phyloP scores from a whole-genome alignment of 2,329 filamentous ascomycete species.

The Fusarium sp. region DNA sequence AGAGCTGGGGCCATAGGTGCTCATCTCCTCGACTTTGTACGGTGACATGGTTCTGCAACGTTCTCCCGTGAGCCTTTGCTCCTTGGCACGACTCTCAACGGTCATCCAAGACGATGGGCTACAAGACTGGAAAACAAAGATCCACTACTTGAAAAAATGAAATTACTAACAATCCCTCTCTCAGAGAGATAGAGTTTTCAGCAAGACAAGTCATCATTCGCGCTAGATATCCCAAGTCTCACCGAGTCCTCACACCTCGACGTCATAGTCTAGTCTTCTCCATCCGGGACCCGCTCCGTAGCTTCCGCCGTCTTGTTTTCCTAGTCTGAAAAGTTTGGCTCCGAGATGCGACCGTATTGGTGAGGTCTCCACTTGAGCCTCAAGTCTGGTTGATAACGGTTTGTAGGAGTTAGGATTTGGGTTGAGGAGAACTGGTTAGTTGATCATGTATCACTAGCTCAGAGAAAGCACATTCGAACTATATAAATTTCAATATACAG shows the following conservation, averaged over 20 bases:
- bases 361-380: background rate
- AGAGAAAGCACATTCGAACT: background rate
- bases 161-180: background rate
- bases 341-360: background rate
- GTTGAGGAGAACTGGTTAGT: background rate
- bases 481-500: background rate
- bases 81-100: background rate
- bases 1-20: background rate
- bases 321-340: background rate
- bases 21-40: background rate
- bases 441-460: background rate
- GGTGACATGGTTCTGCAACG: background rate
- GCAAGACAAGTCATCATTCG: background rate
- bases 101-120: background rate
- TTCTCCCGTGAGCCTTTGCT: background rate
- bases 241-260: background rate
- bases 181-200: background rate
- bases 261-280: background rate
- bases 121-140: background rate
- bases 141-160: background rate
- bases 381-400: background rate
- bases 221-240: background rate
- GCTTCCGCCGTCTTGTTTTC: background rate
- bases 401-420: background rate
- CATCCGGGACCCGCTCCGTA: background rate